phyloP scores from a whole-genome alignment of 331 rosid species.

The Arachis monticola region DNA sequence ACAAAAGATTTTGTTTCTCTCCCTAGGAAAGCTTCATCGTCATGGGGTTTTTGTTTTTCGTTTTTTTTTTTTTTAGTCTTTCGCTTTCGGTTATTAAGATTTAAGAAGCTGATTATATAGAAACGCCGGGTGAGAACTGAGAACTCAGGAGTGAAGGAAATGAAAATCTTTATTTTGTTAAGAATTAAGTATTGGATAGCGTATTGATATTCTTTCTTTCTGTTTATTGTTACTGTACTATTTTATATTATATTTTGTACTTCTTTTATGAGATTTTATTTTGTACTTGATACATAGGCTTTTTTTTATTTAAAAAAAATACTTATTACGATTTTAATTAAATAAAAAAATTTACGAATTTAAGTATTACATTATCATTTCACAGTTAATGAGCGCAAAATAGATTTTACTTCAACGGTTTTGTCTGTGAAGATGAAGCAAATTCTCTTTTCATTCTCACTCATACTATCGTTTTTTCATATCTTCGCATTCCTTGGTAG shows the following conservation, averaged over 20 bases:
- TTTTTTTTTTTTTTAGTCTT: not conserved
- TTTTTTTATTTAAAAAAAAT: no score
- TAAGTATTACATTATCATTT: no score
- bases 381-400: no score
- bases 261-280: conserved; percentile 73
- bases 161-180: conserved; percentile 46
- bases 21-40: not conserved
- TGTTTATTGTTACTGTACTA: conserved; percentile 9
- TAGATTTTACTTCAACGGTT: no score
- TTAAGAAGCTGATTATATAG: conserved; percentile 35
- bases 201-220: conserved; percentile 56
- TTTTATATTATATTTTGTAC: conserved; percentile 39
- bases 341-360: no score
- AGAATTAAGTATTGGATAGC: conserved; percentile 57
- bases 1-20: not conserved
- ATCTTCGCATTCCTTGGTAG: no score
- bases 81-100: not conserved
- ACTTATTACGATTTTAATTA: no score
- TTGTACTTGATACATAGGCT: not conserved
- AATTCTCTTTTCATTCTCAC: no score
- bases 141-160: not conserved
- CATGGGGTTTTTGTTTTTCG: not conserved
- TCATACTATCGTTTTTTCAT: no score
- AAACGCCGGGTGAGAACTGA: not conserved
- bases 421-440: no score